phyloP scores from a whole-genome alignment of 2,329 filamentous ascomycete genomes.

The Paecilomyces variotii region DNA sequence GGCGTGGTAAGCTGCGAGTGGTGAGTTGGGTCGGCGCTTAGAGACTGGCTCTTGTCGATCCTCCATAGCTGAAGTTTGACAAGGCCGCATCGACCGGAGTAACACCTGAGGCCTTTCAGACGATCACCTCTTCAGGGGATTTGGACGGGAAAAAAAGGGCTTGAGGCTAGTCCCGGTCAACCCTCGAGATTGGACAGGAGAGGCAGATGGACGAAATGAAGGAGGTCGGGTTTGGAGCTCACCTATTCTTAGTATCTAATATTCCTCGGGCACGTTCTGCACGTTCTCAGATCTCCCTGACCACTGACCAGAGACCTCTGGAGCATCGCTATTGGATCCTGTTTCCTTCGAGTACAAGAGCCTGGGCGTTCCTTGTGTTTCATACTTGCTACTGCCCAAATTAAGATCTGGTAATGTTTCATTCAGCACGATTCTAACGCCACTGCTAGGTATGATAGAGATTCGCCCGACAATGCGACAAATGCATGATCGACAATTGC shows the following conservation, averaged over 20 bases:
- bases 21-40: constrained; percentile 14
- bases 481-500: neutral
- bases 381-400: neutral
- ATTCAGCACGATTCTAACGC: neutral
- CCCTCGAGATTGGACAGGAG: neutral
- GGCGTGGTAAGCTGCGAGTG: neutral
- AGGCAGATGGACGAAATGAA: neutral
- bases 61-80: neutral
- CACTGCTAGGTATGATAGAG: neutral
- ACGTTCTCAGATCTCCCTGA: neutral
- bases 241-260: neutral
- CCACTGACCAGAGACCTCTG: neutral
- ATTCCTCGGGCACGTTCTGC: neutral
- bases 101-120: neutral
- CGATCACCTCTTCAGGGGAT: neutral
- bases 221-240: neutral
- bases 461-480: no score
- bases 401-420: neutral
- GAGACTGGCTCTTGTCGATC: constrained; percentile 5
- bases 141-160: neutral
- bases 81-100: neutral
- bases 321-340: neutral
- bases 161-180: neutral
- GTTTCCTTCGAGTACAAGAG: neutral
- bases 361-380: neutral